These are phyloP conservation scores for Amanita jacksonii DNA, from an alignment of 768 basidiomycete species.

Conservation along the genomic window DNA sequence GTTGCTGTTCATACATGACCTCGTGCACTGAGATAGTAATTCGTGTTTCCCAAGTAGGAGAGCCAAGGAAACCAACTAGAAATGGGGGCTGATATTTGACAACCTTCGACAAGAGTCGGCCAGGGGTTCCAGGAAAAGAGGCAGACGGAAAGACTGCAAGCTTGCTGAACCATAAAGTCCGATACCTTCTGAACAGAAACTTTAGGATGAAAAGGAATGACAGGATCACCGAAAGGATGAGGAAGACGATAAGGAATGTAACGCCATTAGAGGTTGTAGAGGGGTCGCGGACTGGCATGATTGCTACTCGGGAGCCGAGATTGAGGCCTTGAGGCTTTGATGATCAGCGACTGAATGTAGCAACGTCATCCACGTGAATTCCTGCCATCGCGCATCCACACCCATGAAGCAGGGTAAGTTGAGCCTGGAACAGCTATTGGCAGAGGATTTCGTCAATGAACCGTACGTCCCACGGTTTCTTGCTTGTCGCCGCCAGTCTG, in stretches of 20 bases:
- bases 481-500: background rate
- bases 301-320: too few species aligned
- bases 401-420: background rate
- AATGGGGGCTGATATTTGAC: constrained; percentile 19
- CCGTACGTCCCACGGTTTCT: constrained; percentile 34
- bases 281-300: constrained; percentile 13
- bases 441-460: constrained; percentile 60
- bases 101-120: constrained; percentile 9
- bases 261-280: constrained; percentile 34
- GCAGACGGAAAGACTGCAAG: constrained; percentile 9
- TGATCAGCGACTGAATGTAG: too few species aligned
- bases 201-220: constrained; percentile 20
- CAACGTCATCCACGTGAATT: too few species aligned
- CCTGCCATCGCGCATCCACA: too few species aligned
- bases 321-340: too few species aligned
- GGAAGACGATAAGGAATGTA: constrained; percentile 19
- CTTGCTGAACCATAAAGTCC: constrained; percentile 23
- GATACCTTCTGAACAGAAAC: constrained; percentile 19
- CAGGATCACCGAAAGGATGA: constrained; percentile 16
- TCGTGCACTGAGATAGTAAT: constrained; percentile 14
- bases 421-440: constrained; percentile 26
- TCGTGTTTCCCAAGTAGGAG: constrained; percentile 35
- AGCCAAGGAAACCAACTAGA: constrained; percentile 35
- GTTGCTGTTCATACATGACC: constrained; percentile 13
- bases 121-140: constrained; percentile 5